These are phyloP conservation scores for Pseudozyma pruni DNA, from an alignment of 1,284 basidiomycete genomes.

Conservation along the genomic window DNA sequence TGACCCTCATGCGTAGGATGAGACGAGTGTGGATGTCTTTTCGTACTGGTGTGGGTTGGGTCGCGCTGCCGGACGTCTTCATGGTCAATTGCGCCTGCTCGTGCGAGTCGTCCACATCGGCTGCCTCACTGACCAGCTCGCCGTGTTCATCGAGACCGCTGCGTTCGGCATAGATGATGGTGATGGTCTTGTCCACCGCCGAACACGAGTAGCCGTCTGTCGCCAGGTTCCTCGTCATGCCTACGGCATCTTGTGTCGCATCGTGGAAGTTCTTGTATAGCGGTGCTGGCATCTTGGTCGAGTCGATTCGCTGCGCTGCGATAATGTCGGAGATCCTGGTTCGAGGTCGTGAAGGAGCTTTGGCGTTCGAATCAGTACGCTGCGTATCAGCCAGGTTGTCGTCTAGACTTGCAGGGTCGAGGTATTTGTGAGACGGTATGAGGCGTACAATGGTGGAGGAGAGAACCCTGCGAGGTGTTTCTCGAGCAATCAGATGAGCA, in stretches of 20 bases:
- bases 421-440: no score
- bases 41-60: conserved; percentile 17
- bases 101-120: conserved; percentile 33
- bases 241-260: conserved; percentile 44
- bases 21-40: conserved; percentile 44
- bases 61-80: conserved; percentile 19
- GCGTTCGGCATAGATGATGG: conserved; percentile 33
- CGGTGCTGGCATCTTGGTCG: conserved; percentile 32
- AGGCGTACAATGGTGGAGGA: no score
- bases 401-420: no score
- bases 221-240: conserved; percentile 30
- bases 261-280: conserved; percentile 34
- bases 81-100: conserved; percentile 20
- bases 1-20: conserved; percentile 50
- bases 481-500: not conserved
- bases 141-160: conserved; percentile 34
- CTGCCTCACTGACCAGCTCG: conserved; percentile 29
- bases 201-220: conserved; percentile 33
- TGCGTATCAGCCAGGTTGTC: no score
- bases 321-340: no score
- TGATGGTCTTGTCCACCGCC: conserved; percentile 32
- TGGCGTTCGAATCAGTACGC: no score
- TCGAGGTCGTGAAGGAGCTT: not conserved
- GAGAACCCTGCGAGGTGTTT: no score
- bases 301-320: no score